A percentile compares a stretch with the other conserved stretches of the same genome.
phyloP scores from a whole-genome alignment of 225 moss, liverwort and hornwort genomes.

The Takakia lepidozioides region DNA sequence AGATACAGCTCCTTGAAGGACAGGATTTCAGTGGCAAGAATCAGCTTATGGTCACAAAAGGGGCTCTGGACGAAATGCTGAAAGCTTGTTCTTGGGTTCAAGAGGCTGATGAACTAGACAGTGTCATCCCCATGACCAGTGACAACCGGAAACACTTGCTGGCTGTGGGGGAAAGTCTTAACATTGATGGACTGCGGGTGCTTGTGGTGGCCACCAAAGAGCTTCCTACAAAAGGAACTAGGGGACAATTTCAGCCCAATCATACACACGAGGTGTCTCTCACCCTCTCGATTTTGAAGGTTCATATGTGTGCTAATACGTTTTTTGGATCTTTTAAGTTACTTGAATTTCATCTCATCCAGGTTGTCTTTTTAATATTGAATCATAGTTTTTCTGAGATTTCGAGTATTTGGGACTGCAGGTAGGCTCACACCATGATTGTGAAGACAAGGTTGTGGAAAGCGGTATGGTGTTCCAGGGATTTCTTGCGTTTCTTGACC shows the following conservation, averaged over 20 bases:
- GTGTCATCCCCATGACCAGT: constrained; percentile 13
- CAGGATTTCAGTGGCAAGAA: neutral
- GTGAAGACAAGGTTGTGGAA: constrained; percentile 5
- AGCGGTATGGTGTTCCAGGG: constrained; percentile 18
- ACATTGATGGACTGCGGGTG: constrained; percentile 15
- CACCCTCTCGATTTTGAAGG: neutral
- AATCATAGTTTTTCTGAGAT: neutral
- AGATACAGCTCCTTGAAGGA: no score
- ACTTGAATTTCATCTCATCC: no score
- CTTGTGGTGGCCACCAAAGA: constrained; percentile 23
- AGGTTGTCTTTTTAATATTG: no score
- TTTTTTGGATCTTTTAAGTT: neutral
- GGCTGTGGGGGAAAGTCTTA: constrained; percentile 12
- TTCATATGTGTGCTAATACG: neutral
- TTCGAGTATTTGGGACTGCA: neutral
- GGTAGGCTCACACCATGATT: neutral
- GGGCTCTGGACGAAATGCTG: constrained; percentile 29
- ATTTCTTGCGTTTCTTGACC: constrained; percentile 23
- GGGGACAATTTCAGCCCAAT: no score
- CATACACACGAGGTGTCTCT: neutral
- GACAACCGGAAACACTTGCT: constrained; percentile 10
- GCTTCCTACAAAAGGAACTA: constrained; percentile 5
- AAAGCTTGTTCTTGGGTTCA: constrained; percentile 17
- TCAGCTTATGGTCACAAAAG: constrained; percentile 16
- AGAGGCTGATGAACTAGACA: constrained; percentile 9